Base-by-base conservation (phyloP, 2,329 filamentous ascomycete genomes). In the Cryphonectria parasitica region DNA sequence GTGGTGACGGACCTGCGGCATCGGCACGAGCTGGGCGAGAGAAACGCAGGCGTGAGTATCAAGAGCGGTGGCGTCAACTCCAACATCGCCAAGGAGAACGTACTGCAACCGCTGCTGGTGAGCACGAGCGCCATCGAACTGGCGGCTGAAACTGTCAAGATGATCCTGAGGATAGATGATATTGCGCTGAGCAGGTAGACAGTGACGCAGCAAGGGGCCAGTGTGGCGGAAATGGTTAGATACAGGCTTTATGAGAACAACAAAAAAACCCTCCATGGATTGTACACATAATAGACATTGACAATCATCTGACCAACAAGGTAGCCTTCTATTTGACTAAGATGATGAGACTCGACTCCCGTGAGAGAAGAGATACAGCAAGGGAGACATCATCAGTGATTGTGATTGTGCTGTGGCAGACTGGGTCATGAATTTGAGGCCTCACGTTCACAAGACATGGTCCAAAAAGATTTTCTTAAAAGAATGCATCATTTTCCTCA, bases 91-190 rank as follows among this genome's bases (percentile, higher is more conserved):
- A 95, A 97, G 81, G 95, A 98, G 86, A 97, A 97, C 75, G 96
- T 99, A 69, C 86, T 99, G 79, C 96, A 99, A 85, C 96, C 96
- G 25, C 85, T 99, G 79, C 85, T 99, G 73, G 96, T 99, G 73
- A 97, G 94, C 87, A 99, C 96, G 70, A 98, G 95, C 81, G 94
- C 96, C 34, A 96, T 99, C 77, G 95, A 99, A 85, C 83, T 99
- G 82, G 96, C 96, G 41, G 95, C 95, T 10, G 96, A 99, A 88
- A 99, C 96, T 72, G 96, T 98, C 77, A 99, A 98, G 90, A 96
- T 97, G 94, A 90, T 90, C 79, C 80, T 90, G 78, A 86, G 88
- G 79, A 90, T 90, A 82, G 88, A 90, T 78, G 88, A 90, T 78
- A 90, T 90, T 82, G 87, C 87, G 64, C 81, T 90, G 79, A 89